A percentile compares a stretch with the other conserved stretches of the same genome.
Conservation (phyloP, 2,329 filamentous ascomycete genomes). For the Pestalotiopsis sp. region DNA sequence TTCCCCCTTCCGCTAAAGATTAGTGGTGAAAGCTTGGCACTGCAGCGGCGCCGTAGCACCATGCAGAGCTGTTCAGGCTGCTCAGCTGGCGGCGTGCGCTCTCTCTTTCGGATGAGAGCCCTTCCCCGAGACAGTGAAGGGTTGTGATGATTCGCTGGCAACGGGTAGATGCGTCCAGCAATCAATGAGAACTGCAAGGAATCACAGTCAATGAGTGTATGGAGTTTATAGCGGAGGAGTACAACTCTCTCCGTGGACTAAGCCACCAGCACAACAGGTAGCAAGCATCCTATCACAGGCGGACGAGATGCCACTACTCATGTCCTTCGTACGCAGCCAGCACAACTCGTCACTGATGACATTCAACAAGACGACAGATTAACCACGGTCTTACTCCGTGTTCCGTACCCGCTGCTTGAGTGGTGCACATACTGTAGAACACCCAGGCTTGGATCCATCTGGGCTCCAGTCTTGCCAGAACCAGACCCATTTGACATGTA, state of each 20-base stretch:
- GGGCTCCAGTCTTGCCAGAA: background rate
- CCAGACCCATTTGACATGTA: background rate
- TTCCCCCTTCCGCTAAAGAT: background rate
- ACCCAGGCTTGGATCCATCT: background rate
- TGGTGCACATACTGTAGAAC: background rate
- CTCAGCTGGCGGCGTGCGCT: too few relatives aligned
- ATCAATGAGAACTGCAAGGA: background rate
- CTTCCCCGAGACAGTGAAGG: background rate
- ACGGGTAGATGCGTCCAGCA: background rate
- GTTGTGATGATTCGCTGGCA: background rate
- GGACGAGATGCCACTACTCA: background rate
- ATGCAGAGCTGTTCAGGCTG: too few relatives aligned
- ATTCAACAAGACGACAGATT: too few relatives aligned
- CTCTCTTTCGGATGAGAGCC: background rate
- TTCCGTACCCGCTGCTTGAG: background rate
- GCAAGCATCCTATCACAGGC: too few relatives aligned
- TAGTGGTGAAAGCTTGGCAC: background rate
- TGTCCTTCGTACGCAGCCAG: background rate
- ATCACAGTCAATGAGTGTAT: background rate
- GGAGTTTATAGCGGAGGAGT: background rate
- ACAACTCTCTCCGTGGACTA: too few relatives aligned
- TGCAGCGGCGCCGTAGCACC: background rate
- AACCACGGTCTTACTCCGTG: background rate
- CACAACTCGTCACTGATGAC: background rate
- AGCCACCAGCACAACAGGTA: too few relatives aligned